phyloP scores from a whole-genome alignment of 2,329 filamentous ascomycete species.

The Monascus ruber region DNA sequence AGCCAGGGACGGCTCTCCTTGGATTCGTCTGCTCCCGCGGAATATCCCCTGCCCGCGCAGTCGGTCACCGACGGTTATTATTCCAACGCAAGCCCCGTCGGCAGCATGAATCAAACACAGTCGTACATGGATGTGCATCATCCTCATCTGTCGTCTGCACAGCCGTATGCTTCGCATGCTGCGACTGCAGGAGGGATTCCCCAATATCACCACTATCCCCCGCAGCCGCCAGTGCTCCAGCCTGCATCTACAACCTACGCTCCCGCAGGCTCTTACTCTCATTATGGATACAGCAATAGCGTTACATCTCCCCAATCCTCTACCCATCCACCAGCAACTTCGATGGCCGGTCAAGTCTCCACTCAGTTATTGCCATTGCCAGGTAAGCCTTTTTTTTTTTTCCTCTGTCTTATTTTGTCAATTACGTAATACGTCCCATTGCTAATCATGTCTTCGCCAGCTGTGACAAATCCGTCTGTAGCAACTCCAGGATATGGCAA shows the following conservation, averaged over 20 bases:
- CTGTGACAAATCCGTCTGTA: conserved; percentile 27
- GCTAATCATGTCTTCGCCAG: conserved; percentile 2
- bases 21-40: conserved; percentile 22
- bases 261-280: conserved; percentile 47
- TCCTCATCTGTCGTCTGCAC: conserved; percentile 65
- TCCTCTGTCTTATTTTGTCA: conserved; percentile 1
- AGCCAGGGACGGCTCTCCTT: conserved; percentile 21
- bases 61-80: conserved; percentile 33
- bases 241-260: conserved; percentile 58
- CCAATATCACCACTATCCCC: conserved; percentile 63
- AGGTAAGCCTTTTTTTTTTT: conserved; percentile 20
- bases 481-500: conserved; percentile 29
- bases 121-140: conserved; percentile 77
- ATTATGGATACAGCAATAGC: conserved; percentile 66
- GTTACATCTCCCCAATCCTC: conserved; percentile 67
- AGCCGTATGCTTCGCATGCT: conserved; percentile 62
- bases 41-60: conserved; percentile 22
- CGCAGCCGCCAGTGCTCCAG: conserved; percentile 63
- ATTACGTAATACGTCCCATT: conserved; percentile 3
- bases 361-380: conserved; percentile 61
- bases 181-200: conserved; percentile 61
- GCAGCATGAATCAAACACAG: conserved; percentile 68
- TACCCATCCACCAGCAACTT: conserved; percentile 56
- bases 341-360: conserved; percentile 54
- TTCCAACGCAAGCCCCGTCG: conserved; percentile 23